phyloP scores from a whole-genome alignment of 2,329 filamentous ascomycete genomes.

The Pseudocercospora pini-densiflorae region DNA sequence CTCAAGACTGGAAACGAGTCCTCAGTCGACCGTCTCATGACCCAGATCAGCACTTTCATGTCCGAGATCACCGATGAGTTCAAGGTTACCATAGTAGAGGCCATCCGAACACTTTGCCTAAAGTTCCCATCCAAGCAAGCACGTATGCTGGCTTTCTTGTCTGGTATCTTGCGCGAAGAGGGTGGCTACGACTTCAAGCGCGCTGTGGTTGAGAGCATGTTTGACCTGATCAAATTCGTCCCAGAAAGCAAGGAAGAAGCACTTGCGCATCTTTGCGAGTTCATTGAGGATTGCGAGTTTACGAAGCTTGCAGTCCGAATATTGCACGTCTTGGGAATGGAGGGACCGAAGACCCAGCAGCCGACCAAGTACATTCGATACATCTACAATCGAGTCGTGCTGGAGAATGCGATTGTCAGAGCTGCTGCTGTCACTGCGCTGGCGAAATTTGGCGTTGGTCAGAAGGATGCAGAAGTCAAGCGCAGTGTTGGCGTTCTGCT shows the following conservation, averaged over 20 bases:
- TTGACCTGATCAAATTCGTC: constrained; percentile 98
- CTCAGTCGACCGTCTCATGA: constrained; percentile 96
- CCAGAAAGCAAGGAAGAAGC: constrained; percentile 83
- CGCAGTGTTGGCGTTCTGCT: constrained; percentile 91
- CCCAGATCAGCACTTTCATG: constrained; percentile 98
- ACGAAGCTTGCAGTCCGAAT: constrained; percentile 97
- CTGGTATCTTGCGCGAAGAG: constrained; percentile 94
- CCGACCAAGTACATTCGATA: constrained; percentile 99
- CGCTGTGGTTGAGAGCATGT: constrained; percentile 98
- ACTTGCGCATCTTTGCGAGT: constrained; percentile 94
- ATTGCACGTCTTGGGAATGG: constrained; percentile 87
- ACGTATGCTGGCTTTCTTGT: constrained; percentile 95
- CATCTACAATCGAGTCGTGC: constrained; percentile 97
- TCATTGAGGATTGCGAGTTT: constrained; percentile 99
- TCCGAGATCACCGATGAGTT: constrained; percentile 99
- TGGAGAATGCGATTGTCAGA: constrained; percentile 95
- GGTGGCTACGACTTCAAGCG: constrained; percentile 99
- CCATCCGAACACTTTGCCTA: constrained; percentile 91
- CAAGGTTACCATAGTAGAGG: constrained; percentile 99
- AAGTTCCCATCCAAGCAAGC: constrained; percentile 99
- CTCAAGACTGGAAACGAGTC: constrained; percentile 98
- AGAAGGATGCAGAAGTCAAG: constrained; percentile 96
- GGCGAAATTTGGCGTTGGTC: constrained; percentile 95
- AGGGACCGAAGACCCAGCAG: constrained; percentile 92
- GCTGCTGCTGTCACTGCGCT: constrained; percentile 94